Conservation (phyloP, 2,329 filamentous ascomycete species). For the Peltaster fructicola region DNA sequence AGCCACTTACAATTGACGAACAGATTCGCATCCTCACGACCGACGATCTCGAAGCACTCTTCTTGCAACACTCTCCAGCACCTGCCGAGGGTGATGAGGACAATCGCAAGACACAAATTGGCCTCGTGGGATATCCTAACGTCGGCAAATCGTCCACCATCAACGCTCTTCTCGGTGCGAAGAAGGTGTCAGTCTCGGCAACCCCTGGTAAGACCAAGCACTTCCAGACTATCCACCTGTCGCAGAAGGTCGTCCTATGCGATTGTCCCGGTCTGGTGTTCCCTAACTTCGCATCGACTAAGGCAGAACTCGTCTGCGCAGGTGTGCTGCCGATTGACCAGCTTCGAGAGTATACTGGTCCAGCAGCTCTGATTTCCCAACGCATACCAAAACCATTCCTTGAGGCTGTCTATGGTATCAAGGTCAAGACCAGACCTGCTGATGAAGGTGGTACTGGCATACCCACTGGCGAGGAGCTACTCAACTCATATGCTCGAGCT, state of each 20-base stretch:
- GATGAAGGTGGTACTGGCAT: slow-evolving; percentile 87
- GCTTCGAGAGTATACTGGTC: slow-evolving; percentile 79
- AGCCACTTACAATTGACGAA: slow-evolving; percentile 23
- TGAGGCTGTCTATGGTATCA: slow-evolving; percentile 86
- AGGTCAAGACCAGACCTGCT: slow-evolving; percentile 58
- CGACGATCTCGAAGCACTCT: slow-evolving; percentile 78
- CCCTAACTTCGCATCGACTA: slow-evolving; percentile 91
- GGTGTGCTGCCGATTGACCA: slow-evolving; percentile 94
- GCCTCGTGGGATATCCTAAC: slow-evolving; percentile 93
- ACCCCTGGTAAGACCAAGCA: slow-evolving; percentile 98
- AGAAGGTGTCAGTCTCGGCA: slow-evolving; percentile 94
- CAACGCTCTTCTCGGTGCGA: slow-evolving; percentile 93
- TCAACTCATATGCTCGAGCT: slow-evolving; percentile 72
- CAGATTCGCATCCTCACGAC: slow-evolving; percentile 66
- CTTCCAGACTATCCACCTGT: slow-evolving; percentile 94
- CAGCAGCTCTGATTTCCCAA: slow-evolving; percentile 62
- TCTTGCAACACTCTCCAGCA: slow-evolving; percentile 55
- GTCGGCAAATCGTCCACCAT: slow-evolving; percentile 98
- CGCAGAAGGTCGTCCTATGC: slow-evolving; percentile 74
- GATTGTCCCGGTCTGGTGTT: slow-evolving; percentile 98
- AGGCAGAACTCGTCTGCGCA: slow-evolving; percentile 89
- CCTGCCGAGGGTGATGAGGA: slow-evolving; percentile 22
- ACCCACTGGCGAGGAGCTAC: slow-evolving; percentile 69
- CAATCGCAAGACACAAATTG: slow-evolving; percentile 63
- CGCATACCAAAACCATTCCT: slow-evolving; percentile 78